A percentile compares a stretch with the other conserved stretches of the same genome.
phyloP scores from a whole-genome alignment of 2,329 filamentous ascomycete species.

The Rasamsonia emersonii region DNA sequence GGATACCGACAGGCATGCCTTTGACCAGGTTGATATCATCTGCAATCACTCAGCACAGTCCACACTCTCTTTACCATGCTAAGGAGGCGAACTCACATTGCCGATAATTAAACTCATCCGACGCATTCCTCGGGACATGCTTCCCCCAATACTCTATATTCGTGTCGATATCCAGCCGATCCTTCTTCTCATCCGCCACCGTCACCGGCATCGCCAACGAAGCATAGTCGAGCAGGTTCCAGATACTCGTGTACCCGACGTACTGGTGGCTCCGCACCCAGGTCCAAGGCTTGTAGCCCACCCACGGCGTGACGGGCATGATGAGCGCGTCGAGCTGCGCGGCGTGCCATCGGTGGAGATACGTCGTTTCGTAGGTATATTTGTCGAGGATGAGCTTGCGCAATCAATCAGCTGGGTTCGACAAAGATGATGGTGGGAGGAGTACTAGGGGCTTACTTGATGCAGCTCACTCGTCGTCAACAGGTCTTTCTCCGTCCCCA shows the following conservation, averaged over 20 bases:
- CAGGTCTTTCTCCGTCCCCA: constrained; percentile 20
- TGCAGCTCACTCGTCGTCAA: constrained; percentile 19
- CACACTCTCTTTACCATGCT: not conserved
- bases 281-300: constrained; percentile 21
- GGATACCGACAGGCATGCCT: constrained; percentile 26
- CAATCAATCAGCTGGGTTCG: not conserved
- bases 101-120: constrained; percentile 24
- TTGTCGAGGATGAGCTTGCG: constrained; percentile 20
- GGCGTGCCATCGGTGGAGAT: constrained; percentile 22
- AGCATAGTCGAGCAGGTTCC: constrained; percentile 28
- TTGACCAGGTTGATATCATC: constrained; percentile 24
- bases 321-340: constrained; percentile 25
- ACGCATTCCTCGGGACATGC: constrained; percentile 23
- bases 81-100: constrained; percentile 17
- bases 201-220: constrained; percentile 24
- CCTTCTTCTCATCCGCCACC: constrained; percentile 20
- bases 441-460: constrained; percentile 12
- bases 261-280: constrained; percentile 28
- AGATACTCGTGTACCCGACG: constrained; percentile 26
- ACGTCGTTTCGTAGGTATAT: constrained; percentile 18
- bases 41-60: constrained; percentile 5
- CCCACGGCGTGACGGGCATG: constrained; percentile 25
- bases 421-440: not conserved
- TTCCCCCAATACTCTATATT: constrained; percentile 21
- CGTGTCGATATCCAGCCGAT: constrained; percentile 9